A percentile compares a stretch with the other conserved stretches of the same genome.
These are phyloP conservation scores for Botrytis fabae DNA, from an alignment of 2,329 filamentous ascomycete genomes.

Conservation along the genomic window DNA sequence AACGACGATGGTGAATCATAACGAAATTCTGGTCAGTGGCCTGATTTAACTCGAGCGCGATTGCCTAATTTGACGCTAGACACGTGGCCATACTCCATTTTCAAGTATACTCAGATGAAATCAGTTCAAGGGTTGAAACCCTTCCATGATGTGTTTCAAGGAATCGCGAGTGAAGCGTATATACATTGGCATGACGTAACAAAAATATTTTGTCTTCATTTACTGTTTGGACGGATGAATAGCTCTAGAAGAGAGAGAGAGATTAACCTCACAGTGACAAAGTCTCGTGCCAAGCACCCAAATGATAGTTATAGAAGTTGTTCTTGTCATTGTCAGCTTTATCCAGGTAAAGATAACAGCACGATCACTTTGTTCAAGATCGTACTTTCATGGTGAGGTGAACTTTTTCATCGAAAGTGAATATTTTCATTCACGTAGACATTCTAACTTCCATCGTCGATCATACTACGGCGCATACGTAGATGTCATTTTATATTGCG, in stretches of 20 bases:
- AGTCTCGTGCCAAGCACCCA: background rate
- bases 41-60: conserved; percentile 1
- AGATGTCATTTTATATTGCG: background rate
- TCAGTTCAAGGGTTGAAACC: background rate
- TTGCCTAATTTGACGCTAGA: conserved; percentile 16
- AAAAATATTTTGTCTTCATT: background rate
- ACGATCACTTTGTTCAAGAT: background rate
- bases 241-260: background rate
- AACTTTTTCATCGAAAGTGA: background rate
- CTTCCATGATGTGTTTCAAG: background rate
- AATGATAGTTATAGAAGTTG: no score
- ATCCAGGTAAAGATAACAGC: no score
- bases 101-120: conserved; percentile 11
- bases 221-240: background rate
- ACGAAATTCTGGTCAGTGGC: background rate
- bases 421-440: background rate
- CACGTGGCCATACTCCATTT: conserved; percentile 20
- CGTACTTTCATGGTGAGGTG: background rate
- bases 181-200: background rate
- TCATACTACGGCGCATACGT: background rate
- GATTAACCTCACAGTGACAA: no score
- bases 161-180: background rate
- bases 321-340: background rate
- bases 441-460: background rate
- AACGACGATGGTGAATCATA: conserved; percentile 16